A percentile compares a stretch with the other conserved stretches of the same genome.
Evolutionary conservation across 2,329 filamentous ascomycete genomes (phyloP).

Genomic region (Ambrosiella cleistominuta): DNA sequence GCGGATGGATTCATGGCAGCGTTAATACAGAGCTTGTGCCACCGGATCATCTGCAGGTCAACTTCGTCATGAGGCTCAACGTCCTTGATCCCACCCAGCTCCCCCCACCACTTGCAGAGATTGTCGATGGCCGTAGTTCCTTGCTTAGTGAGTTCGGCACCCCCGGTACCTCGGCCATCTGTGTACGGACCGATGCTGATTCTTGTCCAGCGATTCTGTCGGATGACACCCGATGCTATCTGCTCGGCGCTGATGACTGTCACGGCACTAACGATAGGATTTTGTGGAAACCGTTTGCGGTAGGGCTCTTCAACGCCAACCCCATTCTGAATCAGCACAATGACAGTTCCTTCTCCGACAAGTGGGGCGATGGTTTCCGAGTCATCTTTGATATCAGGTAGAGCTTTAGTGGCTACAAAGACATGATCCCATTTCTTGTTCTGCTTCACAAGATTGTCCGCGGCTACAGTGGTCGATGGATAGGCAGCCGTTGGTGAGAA

Average conservation of each 20-base stretch:
- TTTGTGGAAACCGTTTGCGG: constrained; percentile 38
- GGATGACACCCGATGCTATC: constrained; percentile 40
- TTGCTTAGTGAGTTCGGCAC: constrained; percentile 10
- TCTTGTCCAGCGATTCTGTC: constrained; percentile 57
- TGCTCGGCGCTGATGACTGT: constrained; percentile 55
- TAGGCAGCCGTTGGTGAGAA: constrained; percentile 47
- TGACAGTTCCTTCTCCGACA: constrained; percentile 34
- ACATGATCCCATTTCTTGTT: constrained; percentile 36
- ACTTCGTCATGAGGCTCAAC: constrained; percentile 46
- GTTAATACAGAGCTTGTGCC: constrained; percentile 66
- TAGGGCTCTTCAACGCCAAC: constrained; percentile 54
- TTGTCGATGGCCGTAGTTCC: constrained; percentile 27
- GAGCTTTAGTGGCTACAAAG: constrained; percentile 52
- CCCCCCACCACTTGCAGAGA: constrained; percentile 36
- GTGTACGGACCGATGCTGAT: constrained; percentile 52
- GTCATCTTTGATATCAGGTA: constrained; percentile 46
- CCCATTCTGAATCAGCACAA: constrained; percentile 55
- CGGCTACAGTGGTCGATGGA: constrained; percentile 36
- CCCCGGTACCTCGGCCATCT: constrained; percentile 24
- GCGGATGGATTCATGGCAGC: constrained; percentile 57
- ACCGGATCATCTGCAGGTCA: constrained; percentile 51
- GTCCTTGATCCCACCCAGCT: constrained; percentile 44
- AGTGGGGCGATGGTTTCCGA: constrained; percentile 43
- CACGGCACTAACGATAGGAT: constrained; percentile 47
- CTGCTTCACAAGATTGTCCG: constrained; percentile 20